Percentiles rank a stretch among this genome's conserved stretches.
Evolutionary conservation across 2,329 filamentous ascomycete species (phyloP).

Genomic region (Biscogniauxia sp.): DNA sequence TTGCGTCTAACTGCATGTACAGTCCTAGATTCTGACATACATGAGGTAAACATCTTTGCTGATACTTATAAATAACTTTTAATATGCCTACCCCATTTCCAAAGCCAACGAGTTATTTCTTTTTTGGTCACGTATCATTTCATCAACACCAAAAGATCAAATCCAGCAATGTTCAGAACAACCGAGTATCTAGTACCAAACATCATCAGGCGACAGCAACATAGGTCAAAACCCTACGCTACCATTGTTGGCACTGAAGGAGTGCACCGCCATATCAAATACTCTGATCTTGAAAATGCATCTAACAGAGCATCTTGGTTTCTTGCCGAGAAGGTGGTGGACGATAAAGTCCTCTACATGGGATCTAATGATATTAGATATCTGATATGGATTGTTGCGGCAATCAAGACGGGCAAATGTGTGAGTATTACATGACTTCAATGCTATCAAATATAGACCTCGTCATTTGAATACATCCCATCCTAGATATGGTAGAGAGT

Average conservation of each 20-base stretch:
- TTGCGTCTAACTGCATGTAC: too few relatives aligned
- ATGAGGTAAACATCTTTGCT: too few relatives aligned
- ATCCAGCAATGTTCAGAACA: not conserved
- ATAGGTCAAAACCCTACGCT: not conserved
- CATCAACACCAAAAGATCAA: not conserved
- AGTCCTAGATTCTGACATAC: too few relatives aligned
- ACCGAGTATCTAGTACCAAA: not conserved
- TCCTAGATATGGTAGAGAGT: not conserved
- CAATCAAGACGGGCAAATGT: constrained; percentile 27
- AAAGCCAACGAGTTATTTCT: too few relatives aligned
- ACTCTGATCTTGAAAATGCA: constrained; percentile 18
- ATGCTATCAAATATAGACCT: constrained; percentile 1
- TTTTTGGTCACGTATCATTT: not conserved
- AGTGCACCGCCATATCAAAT: constrained; percentile 6
- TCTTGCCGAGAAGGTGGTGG: constrained; percentile 14
- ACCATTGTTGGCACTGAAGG: not conserved
- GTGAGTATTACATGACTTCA: constrained; percentile 13
- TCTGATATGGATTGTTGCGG: constrained; percentile 23
- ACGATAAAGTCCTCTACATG: constrained; percentile 25
- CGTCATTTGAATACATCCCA: constrained; percentile 7
- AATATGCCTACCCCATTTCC: too few relatives aligned
- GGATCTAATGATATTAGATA: constrained; percentile 25
- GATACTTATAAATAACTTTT: too few relatives aligned
- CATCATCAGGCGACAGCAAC: not conserved
- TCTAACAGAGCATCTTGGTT: constrained; percentile 29